phyloP scores from a whole-genome alignment of 192 early-diverging fungal genomes.

The Bifiguratus adelaidae region DNA sequence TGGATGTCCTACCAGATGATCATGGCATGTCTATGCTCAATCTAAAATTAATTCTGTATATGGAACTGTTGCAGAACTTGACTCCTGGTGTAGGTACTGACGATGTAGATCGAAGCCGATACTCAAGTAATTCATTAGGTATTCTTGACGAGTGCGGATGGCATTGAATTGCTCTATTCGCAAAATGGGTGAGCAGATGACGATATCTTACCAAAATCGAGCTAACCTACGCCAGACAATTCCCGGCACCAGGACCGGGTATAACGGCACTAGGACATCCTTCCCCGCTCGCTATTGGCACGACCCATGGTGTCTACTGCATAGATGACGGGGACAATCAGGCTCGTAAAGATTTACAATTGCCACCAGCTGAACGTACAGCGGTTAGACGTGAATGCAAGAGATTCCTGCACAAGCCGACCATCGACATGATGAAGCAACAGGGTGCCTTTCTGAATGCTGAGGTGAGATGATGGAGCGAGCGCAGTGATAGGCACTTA shows the following conservation, averaged over 20 bases:
- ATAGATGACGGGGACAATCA: conserved; percentile 11
- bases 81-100: conserved; percentile 5
- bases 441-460: conserved; percentile 4
- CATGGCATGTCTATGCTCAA: conserved; percentile 7
- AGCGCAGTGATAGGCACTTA: not conserved
- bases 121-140: not conserved
- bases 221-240: too few species aligned
- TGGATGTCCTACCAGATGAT: conserved; percentile 5
- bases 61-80: conserved; percentile 1
- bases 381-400: conserved; percentile 13
- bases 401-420: conserved; percentile 25
- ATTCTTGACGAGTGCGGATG: conserved; percentile 20
- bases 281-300: conserved; percentile 19
- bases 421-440: conserved; percentile 6
- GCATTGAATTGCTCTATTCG: conserved; percentile 17
- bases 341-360: conserved; percentile 1
- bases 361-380: conserved; percentile 5
- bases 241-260: too few species aligned
- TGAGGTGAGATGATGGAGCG: not conserved
- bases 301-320: conserved; percentile 26
- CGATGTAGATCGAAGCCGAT: not conserved
- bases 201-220: too few species aligned
- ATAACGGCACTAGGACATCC: conserved; percentile 25
- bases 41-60: conserved; percentile 8
- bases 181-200: not conserved